These are phyloP conservation scores for Arachis stenosperma DNA, from an alignment of 306 rosid genomes.

Conservation along the genomic window DNA sequence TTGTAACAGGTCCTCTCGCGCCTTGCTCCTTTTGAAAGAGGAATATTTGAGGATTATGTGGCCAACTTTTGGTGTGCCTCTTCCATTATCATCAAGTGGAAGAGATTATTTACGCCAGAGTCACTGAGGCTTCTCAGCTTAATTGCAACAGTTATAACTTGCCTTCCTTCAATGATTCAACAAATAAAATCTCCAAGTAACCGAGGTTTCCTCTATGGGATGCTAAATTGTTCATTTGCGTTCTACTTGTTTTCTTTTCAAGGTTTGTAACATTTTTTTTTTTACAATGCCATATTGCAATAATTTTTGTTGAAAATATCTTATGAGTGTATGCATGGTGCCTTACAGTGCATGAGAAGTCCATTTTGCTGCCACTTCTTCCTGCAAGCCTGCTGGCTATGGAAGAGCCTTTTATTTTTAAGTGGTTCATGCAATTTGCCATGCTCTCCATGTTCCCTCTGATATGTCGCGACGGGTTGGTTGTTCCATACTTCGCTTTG, in stretches of 20 bases:
- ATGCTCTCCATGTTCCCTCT: constrained; percentile 92
- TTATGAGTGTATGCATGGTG: constrained; percentile 14
- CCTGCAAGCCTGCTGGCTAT: constrained; percentile 83
- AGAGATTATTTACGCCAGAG: constrained; percentile 69
- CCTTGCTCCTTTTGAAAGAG: constrained; percentile 94
- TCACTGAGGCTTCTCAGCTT: constrained; percentile 74
- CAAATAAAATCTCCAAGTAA: constrained; percentile 80
- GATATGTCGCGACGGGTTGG: constrained; percentile 64
- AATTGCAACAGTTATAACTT: constrained; percentile 63
- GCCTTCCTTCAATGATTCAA: constrained; percentile 88
- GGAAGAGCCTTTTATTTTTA: constrained; percentile 70
- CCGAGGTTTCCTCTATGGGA: constrained; percentile 78
- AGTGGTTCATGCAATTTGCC: constrained; percentile 62
- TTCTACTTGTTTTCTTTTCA: constrained; percentile 94
- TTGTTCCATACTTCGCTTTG: constrained; percentile 65
- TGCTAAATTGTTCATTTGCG: constrained; percentile 79
- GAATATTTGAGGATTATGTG: constrained; percentile 91
- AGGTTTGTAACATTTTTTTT: constrained; percentile 53
- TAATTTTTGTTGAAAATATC: not conserved
- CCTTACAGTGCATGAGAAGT: constrained; percentile 90
- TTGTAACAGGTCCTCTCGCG: constrained; percentile 77
- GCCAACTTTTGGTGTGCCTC: constrained; percentile 97
- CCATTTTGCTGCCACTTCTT: constrained; percentile 85
- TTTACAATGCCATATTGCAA: not conserved
- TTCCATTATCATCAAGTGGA: constrained; percentile 86